Percentiles rank a stretch among this genome's conserved stretches.
Conservation (phyloP, 306 rosid species). For the Trifolium pratense region DNA sequence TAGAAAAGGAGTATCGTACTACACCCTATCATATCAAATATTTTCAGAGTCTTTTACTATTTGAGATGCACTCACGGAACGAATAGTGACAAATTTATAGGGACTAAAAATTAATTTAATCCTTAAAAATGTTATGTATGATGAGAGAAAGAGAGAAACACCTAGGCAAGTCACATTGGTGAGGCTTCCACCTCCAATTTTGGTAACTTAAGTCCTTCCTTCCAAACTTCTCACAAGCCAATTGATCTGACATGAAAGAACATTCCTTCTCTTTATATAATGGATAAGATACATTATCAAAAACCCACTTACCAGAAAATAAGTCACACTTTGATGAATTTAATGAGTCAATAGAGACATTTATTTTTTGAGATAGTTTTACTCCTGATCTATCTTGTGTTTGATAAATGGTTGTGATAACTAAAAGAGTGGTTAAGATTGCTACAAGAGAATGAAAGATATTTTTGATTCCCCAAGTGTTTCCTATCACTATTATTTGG, state of each 20-base stretch:
- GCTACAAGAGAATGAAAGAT: constrained; percentile 63
- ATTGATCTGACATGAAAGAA: constrained; percentile 78
- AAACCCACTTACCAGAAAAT: constrained; percentile 80
- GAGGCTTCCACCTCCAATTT: constrained; percentile 85
- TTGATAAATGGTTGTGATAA: constrained; percentile 55
- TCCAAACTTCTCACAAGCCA: constrained; percentile 91
- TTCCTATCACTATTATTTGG: constrained; percentile 45
- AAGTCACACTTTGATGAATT: constrained; percentile 60
- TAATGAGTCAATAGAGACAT: constrained; percentile 14
- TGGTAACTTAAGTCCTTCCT: constrained; percentile 69
- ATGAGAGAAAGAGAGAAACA: constrained; percentile 15
- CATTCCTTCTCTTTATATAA: constrained; percentile 68
- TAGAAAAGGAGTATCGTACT: neutral
- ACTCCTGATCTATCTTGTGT: constrained; percentile 49
- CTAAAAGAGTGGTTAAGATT: constrained; percentile 55
- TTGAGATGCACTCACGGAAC: neutral
- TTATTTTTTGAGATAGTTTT: constrained; percentile 32
- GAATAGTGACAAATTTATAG: neutral
- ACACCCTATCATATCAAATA: neutral
- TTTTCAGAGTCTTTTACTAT: neutral
- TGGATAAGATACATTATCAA: constrained; percentile 74
- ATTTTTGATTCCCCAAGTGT: constrained; percentile 63
- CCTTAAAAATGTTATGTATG: neutral
- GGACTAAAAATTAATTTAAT: neutral
- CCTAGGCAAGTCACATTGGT: constrained; percentile 76